These are phyloP conservation scores for Marasmius oreades DNA, from an alignment of 1,284 basidiomycete species.

Conservation along the genomic window DNA sequence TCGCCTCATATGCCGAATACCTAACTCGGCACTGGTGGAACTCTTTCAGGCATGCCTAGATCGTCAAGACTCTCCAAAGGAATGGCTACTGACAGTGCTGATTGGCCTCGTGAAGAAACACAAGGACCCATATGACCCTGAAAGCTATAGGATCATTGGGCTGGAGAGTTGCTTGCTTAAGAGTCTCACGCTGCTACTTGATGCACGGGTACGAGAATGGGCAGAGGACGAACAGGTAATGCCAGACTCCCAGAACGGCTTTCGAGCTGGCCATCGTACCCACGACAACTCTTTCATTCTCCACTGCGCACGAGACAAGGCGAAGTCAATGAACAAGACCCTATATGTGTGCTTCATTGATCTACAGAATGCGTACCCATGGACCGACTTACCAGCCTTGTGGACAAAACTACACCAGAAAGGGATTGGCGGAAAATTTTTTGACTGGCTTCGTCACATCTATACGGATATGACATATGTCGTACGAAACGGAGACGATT, in stretches of 20 bases:
- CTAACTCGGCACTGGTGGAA: background rate
- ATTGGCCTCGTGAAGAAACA: constrained; percentile 10
- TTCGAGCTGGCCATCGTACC: constrained; percentile 3
- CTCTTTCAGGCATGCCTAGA: constrained; percentile 6
- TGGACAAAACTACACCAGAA: background rate
- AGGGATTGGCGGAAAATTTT: background rate
- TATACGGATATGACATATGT: constrained; percentile 8
- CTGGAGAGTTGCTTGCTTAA: background rate
- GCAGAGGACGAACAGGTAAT: background rate
- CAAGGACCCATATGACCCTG: background rate
- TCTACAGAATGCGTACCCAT: constrained; percentile 11
- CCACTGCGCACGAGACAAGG: constrained; percentile 3
- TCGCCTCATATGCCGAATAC: constrained; percentile 5
- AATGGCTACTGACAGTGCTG: constrained; percentile 5
- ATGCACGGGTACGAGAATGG: background rate
- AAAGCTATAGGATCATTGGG: background rate
- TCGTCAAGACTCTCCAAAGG: background rate
- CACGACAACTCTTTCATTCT: constrained; percentile 12
- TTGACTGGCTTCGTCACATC: constrained; percentile 8
- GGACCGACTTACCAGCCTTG: constrained; percentile 2
- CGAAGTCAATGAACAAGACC: constrained; percentile 3
- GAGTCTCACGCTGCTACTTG: background rate
- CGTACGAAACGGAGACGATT: background rate
- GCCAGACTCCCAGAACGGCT: constrained; percentile 14
- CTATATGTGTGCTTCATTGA: constrained; percentile 11